Percentiles rank a stretch among this genome's conserved stretches.
phyloP scores from a whole-genome alignment of 2,329 filamentous ascomycete genomes.

The Sporothrix sp. region DNA sequence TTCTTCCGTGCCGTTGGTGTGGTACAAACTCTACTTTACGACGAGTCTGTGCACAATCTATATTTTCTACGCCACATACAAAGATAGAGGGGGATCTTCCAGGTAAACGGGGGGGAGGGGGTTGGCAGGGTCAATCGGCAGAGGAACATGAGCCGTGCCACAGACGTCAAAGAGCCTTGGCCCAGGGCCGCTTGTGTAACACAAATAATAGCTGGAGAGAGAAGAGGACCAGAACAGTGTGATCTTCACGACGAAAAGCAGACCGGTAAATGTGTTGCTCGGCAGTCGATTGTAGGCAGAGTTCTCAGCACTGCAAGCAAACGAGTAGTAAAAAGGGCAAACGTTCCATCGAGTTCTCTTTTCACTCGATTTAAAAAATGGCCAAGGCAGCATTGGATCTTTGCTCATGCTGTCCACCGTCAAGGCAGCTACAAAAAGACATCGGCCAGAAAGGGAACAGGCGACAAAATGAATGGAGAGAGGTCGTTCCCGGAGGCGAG shows the following conservation, averaged over 20 bases:
- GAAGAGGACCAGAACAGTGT: neutral
- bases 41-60: too few species aligned
- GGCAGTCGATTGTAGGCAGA: too few species aligned
- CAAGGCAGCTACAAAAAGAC: neutral
- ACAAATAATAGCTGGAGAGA: neutral
- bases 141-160: too few species aligned
- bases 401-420: neutral
- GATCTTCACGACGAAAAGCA: too few species aligned
- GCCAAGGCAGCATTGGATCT: neutral
- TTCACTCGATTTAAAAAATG: neutral
- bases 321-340: neutral
- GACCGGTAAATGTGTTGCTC: too few species aligned
- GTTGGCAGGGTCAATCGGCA: too few species aligned
- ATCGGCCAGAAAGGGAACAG: neutral
- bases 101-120: too few species aligned
- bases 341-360: neutral
- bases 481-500: neutral
- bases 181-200: neutral
- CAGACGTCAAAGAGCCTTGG: constrained; percentile 4
- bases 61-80: too few species aligned
- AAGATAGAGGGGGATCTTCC: too few species aligned
- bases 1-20: constrained; percentile 4
- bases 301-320: neutral
- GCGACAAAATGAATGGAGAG: neutral
- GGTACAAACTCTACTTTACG: neutral